Evolutionary conservation across 1,284 basidiomycete genomes (phyloP), one percentile per base, ranked within the genome.

Genomic region (Rhizoctonia solani): DNA sequence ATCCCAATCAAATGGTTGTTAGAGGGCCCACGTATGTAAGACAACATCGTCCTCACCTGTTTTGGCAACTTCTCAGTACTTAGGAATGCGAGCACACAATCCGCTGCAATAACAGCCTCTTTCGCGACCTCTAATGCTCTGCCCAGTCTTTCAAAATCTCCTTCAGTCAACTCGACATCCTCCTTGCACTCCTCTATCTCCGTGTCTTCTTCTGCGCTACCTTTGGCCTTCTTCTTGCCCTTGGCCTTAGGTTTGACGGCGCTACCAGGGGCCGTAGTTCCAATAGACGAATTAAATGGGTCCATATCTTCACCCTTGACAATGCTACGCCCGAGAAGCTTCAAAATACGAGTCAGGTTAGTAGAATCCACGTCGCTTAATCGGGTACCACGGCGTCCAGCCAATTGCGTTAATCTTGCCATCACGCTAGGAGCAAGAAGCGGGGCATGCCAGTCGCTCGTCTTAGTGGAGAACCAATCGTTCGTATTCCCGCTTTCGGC

Each of bases 21-120:
- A 52, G 49, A 44, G 5, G 41, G 8, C 54, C 4, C 8, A 11
- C 39, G n/a, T n/a, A 13, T 14, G 46, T 54, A 58, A 16, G 3
- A 27, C 41, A 2, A 4, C 2, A 34, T 16, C 16, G 42, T 14
- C 74, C 84, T 47, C 68, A 92, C 92, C 83, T 93, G 90, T 75
- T 94, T 94, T 2, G 90, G 85, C 53, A 96, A 77, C 27, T 88
- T 82, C 70, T 94, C 90, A 37, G 87, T 87, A 0, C 85, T 85
- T 14, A 97, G 81, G 5, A 96, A 76, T 0, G 87, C 84, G 67
- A 97, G 82, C 69, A 86, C 88, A 72, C 91, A 93, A 73, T 95
- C 90, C 0, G 92, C 90, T 3, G 92, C 92, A 6, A 90, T 72
- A 2, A 92, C 82, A 50, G 88, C 89, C 71, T 92, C 87, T 44